Conservation (phyloP, 805 yeast genomes). For the Wickerhamomyces rabaulensis region DNA sequence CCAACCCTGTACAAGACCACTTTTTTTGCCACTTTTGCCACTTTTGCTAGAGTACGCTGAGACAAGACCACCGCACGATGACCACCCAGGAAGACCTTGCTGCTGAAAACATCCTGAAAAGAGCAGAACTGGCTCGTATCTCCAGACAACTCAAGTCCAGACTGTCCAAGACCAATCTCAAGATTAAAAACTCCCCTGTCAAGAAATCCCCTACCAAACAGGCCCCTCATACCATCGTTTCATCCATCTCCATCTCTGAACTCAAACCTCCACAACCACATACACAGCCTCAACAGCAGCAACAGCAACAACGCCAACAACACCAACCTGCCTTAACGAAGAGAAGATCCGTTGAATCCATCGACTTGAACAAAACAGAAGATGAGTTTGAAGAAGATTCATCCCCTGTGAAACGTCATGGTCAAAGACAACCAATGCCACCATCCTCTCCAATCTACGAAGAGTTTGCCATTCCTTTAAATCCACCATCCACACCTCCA, state of each 20-base stretch:
- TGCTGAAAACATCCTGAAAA: constrained; percentile 38
- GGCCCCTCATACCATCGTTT: neutral
- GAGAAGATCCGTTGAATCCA: constrained; percentile 17
- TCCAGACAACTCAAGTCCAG: constrained; percentile 39
- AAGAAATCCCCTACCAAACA: constrained; percentile 1
- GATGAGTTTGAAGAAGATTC: constrained; percentile 13
- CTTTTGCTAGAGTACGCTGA: neutral
- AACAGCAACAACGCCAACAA: constrained; percentile 1
- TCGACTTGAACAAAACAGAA: constrained; percentile 20
- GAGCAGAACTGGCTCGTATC: constrained; percentile 41
- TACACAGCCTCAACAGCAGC: neutral
- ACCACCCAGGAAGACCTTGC: constrained; percentile 32
- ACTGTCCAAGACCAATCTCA: constrained; percentile 36
- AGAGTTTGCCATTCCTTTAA: constrained; percentile 12
- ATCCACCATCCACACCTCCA: constrained; percentile 24
- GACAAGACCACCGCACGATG: constrained; percentile 1
- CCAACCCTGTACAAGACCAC: no score
- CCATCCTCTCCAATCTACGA: constrained; percentile 25
- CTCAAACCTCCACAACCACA: neutral
- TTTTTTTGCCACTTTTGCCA: neutral
- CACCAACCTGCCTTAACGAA: constrained; percentile 3
- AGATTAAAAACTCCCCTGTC: constrained; percentile 10
- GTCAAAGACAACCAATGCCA: constrained; percentile 10
- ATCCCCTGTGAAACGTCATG: neutral
- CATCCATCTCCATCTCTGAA: neutral